Evolutionary conservation across 371 early-diverging fungal genomes (phyloP), one percentile per base, ranked within the genome.

Genomic region (Mucor irregularis): DNA sequence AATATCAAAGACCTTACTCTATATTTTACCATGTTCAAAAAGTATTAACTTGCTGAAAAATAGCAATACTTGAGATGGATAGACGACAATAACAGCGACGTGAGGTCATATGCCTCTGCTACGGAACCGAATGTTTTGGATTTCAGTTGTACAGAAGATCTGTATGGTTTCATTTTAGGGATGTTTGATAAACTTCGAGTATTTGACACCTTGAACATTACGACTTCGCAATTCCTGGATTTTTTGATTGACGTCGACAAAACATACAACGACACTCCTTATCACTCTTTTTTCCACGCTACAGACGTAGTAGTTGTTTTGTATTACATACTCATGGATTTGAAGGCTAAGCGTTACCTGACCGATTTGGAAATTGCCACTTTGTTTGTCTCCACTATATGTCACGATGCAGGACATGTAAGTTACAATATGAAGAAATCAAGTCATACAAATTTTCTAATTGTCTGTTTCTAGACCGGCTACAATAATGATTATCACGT

Each of bases 381-480:
- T 13, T 61, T 92, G 29, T 66, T 92, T 25, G 76, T 92, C 83
- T 86, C 91, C 30, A 93, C 87, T 11, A 74, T 95, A 25, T 90
- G 92, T 61, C 95, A 95, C 65, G 95, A 95, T 59, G 83, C 89
- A 40, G 89, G 92, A 22, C 95, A 95, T 68, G 90, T 90, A 86
- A 84, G 85, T 76, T 86, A 87, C 56, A 91, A 91, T 90, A 91
- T 22, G 24, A 9, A 40, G 9, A 40, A 21, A 3, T 8, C n/a
- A n/a, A n/a, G 1, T 22, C 4, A 40, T 22, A 22, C 56, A 40
- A 14, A 19, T 58, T 22, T 6, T 19, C 3, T 25, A 45, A 43
- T 49, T 30, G 13, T 9, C 39, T 24, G 46, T 46, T 14, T 57
- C 54, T 76, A 89, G 89, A 90, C 91, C 17, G 94, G 94, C 11